Percentiles rank a stretch among this genome's conserved stretches.
phyloP scores from a whole-genome alignment of 371 early-diverging fungal species.

The Circinella minor region DNA sequence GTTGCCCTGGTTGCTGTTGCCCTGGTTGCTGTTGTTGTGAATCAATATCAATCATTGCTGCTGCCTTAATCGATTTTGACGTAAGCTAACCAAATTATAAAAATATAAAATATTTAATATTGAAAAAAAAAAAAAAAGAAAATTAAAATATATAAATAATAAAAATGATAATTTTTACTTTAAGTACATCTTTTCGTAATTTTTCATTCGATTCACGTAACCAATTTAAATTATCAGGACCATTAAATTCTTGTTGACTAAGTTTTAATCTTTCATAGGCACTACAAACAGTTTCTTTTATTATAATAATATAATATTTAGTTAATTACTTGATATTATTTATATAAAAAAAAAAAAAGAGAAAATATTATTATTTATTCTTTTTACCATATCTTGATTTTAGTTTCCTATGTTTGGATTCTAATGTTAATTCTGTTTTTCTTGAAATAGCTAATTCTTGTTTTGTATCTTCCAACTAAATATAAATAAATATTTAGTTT shows the following conservation, averaged over 20 bases:
- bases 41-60: background rate
- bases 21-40: background rate
- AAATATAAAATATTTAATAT: background rate
- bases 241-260: constrained; percentile 32
- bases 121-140: too few relatives aligned
- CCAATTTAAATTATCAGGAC: constrained; percentile 31
- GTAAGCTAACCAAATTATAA: background rate
- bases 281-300: constrained; percentile 30
- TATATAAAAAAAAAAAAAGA: background rate
- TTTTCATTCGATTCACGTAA: constrained; percentile 47
- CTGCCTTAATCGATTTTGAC: background rate
- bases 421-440: constrained; percentile 43
- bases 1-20: constrained; percentile 1
- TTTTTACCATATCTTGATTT: constrained; percentile 44
- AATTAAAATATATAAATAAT: constrained; percentile 1
- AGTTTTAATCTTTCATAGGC: constrained; percentile 37
- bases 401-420: constrained; percentile 50
- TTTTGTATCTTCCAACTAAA: constrained; percentile 46
- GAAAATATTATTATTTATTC: too few relatives aligned
- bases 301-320: background rate
- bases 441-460: constrained; percentile 47
- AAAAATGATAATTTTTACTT: constrained; percentile 25
- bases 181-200: constrained; percentile 41
- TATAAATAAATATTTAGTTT: background rate
- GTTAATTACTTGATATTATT: background rate